These are phyloP conservation scores for Mycena sanguinolenta DNA, from an alignment of 768 basidiomycete species.

Conservation along the genomic window DNA sequence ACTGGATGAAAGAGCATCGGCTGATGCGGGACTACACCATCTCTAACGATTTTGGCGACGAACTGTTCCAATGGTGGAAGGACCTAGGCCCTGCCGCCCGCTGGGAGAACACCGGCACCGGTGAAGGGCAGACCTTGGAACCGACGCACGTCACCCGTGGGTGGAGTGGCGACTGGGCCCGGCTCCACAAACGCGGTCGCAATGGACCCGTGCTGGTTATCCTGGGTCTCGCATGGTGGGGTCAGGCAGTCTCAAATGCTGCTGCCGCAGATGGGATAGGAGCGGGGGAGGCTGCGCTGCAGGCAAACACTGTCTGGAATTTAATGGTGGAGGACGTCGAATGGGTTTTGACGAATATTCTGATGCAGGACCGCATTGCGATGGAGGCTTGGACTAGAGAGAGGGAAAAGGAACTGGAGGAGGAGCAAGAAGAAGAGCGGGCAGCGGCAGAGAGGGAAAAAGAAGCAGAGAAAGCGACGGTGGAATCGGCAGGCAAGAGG, in stretches of 20 bases:
- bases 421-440: neutral
- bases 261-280: slow-evolving; percentile 8
- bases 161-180: neutral
- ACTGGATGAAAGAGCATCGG: neutral
- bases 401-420: neutral
- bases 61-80: neutral
- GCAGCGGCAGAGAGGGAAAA: neutral
- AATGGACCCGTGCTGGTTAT: neutral
- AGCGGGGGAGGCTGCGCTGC: neutral
- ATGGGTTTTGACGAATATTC: neutral
- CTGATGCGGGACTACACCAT: neutral
- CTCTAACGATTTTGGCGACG: neutral
- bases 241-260: neutral
- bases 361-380: neutral
- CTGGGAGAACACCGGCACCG: neutral
- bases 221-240: slow-evolving; percentile 14
- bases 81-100: neutral
- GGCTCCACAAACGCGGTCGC: neutral
- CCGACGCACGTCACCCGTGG: neutral
- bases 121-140: neutral
- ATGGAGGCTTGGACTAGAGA: neutral
- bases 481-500: neutral
- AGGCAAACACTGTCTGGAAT: neutral
- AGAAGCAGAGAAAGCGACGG: too few species aligned
- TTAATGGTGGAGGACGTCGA: neutral